phyloP scores from a whole-genome alignment of 1,284 basidiomycete species.

The Athelia psychrophila region DNA sequence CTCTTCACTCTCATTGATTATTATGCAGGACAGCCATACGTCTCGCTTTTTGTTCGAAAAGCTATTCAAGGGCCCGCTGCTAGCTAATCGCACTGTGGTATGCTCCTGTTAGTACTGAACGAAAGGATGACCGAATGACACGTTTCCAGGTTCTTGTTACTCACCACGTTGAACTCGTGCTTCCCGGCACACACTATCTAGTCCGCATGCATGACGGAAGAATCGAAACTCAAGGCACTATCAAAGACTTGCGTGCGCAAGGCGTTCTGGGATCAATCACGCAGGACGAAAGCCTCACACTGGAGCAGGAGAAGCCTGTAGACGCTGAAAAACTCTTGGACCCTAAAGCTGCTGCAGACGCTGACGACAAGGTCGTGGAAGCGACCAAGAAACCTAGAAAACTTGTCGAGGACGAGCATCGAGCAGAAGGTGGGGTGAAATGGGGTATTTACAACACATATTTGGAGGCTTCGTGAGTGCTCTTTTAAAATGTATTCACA shows the following conservation, averaged over 20 bases:
- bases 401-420: slow-evolving; percentile 66
- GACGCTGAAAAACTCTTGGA: slow-evolving; percentile 13
- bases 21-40: slow-evolving; percentile 67
- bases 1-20: neutral
- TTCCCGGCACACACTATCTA: slow-evolving; percentile 66
- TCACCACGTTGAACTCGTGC: slow-evolving; percentile 72
- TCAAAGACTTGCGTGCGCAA: slow-evolving; percentile 53
- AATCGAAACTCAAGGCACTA: slow-evolving; percentile 65
- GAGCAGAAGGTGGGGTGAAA: slow-evolving; percentile 75
- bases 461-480: slow-evolving; percentile 61
- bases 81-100: slow-evolving; percentile 68
- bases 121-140: neutral
- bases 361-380: slow-evolving; percentile 20
- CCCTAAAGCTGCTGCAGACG: slow-evolving; percentile 18
- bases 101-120: slow-evolving; percentile 13
- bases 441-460: slow-evolving; percentile 80
- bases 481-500: neutral
- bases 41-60: slow-evolving; percentile 65
- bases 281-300: slow-evolving; percentile 32
- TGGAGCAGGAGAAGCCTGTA: slow-evolving; percentile 20
- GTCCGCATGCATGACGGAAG: slow-evolving; percentile 74
- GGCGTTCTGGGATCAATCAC: slow-evolving; percentile 60
- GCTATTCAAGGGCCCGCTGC: slow-evolving; percentile 60
- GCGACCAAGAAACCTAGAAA: slow-evolving; percentile 58
- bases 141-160: slow-evolving; percentile 58